phyloP scores from a whole-genome alignment of 306 rosid genomes.

The Lotus japonicus region DNA sequence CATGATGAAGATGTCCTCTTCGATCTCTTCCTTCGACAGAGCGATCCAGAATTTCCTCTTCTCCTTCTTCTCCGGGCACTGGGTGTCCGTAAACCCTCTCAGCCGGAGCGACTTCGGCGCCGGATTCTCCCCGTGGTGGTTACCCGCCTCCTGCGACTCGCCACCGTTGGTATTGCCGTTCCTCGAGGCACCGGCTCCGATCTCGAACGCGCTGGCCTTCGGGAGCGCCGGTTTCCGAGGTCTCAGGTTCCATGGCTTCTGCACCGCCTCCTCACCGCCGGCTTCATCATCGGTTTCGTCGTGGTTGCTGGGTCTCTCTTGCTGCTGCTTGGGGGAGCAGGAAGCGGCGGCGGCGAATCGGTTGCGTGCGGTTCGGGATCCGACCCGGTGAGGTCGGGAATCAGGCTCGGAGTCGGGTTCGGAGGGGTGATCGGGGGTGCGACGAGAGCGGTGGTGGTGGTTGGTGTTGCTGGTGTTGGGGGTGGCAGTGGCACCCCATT shows the following conservation, averaged over 20 bases:
- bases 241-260: constrained; percentile 66
- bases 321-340: constrained; percentile 22
- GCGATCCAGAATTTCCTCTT: constrained; percentile 97
- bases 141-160: constrained; percentile 41
- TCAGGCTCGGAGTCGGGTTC: constrained; percentile 39
- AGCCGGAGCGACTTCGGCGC: constrained; percentile 70
- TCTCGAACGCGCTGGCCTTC: constrained; percentile 30
- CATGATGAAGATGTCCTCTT: constrained; percentile 82
- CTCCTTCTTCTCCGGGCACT: constrained; percentile 60
- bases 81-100: constrained; percentile 50
- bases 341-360: constrained; percentile 40
- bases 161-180: constrained; percentile 13
- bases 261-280: constrained; percentile 30
- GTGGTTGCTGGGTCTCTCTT: not conserved
- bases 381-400: constrained; percentile 32
- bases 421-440: constrained; percentile 39
- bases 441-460: constrained; percentile 60
- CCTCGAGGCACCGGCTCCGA: constrained; percentile 30
- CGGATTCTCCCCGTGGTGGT: constrained; percentile 35
- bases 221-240: constrained; percentile 54
- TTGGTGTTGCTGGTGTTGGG: constrained; percentile 41
- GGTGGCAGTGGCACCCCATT: constrained; percentile 71
- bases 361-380: constrained; percentile 62
- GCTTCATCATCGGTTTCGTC: constrained; percentile 42
- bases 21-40: constrained; percentile 86